Percentiles rank a stretch among this genome's conserved stretches.
phyloP scores from a whole-genome alignment of 31 red algal species.

The Porphyra umbilicalis region DNA sequence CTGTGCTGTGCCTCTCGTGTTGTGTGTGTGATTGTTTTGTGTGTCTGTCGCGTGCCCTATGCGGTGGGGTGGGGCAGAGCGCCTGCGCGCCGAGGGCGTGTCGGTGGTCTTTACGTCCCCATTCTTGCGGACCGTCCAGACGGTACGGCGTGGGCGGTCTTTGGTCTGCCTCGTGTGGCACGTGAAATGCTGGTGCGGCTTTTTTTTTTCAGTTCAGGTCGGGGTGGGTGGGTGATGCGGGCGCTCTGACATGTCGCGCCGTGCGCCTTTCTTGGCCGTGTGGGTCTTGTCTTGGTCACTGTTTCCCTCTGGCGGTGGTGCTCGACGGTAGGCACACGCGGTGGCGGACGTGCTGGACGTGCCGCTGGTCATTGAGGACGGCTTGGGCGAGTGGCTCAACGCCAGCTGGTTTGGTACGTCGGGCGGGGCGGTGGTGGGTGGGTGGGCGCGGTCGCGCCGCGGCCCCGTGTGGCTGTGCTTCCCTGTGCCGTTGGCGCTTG shows the following conservation, averaged over 20 bases:
- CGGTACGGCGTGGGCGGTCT: constrained; percentile 10
- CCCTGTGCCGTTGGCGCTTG: not conserved
- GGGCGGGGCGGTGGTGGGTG: not conserved
- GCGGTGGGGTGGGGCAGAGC: not conserved
- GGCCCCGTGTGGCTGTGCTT: not conserved
- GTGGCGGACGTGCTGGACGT: constrained; percentile 10
- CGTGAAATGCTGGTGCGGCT: too few species aligned
- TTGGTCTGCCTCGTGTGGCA: too few species aligned
- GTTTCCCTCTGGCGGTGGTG: too few species aligned
- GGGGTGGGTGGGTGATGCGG: too few species aligned
- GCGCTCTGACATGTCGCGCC: too few species aligned
- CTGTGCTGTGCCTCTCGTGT: not conserved
- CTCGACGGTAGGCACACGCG: not conserved
- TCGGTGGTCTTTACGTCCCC: constrained; percentile 49
- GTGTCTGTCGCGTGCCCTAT: not conserved
- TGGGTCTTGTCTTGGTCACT: too few species aligned
- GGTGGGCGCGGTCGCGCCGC: not conserved
- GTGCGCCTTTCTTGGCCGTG: too few species aligned
- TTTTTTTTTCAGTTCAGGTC: too few species aligned
- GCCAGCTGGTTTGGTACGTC: constrained; percentile 16
- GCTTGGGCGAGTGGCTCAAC: constrained; percentile 28
- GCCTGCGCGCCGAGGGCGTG: constrained; percentile 27
- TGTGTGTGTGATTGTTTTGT: not conserved
- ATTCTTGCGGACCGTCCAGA: constrained; percentile 67
- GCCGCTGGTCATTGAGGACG: constrained; percentile 16